These are phyloP conservation scores for Russula dissimulans DNA, from an alignment of 768 basidiomycete genomes.

Conservation along the genomic window DNA sequence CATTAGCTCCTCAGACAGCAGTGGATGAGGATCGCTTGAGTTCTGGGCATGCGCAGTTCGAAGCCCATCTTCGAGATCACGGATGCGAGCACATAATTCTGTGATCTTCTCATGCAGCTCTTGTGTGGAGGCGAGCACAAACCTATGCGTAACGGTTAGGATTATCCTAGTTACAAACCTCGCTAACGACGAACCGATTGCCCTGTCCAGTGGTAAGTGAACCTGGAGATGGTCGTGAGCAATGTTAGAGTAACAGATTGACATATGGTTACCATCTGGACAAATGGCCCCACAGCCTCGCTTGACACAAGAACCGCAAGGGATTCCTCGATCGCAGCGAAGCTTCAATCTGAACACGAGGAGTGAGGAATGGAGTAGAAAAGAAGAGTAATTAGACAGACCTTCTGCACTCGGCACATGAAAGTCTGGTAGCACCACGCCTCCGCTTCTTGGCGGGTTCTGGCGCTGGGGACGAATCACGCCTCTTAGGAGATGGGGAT, in stretches of 20 bases:
- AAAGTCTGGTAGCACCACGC: constrained; percentile 61
- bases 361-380: constrained; percentile 14
- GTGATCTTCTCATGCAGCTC: constrained; percentile 78
- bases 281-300: constrained; percentile 75
- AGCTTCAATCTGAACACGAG: constrained; percentile 44
- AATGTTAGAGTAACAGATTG: not conserved
- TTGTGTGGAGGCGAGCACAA: constrained; percentile 71
- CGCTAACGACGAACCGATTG: constrained; percentile 46
- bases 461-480: constrained; percentile 24
- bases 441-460: constrained; percentile 42
- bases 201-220: constrained; percentile 77
- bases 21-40: constrained; percentile 52
- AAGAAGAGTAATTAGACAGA: constrained; percentile 21
- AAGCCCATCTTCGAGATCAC: constrained; percentile 67
- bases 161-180: not conserved
- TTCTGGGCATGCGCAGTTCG: constrained; percentile 49
- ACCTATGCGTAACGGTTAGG: constrained; percentile 33
- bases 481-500: constrained; percentile 22
- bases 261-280: constrained; percentile 47
- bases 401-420: constrained; percentile 77
- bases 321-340: constrained; percentile 66
- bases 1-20: constrained; percentile 64
- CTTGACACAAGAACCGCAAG: constrained; percentile 75
- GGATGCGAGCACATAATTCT: constrained; percentile 61
- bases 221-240: constrained; percentile 33